Evolutionary conservation across 257 asterid species (phyloP).

Genomic region (Haberlea rhodopensis): DNA sequence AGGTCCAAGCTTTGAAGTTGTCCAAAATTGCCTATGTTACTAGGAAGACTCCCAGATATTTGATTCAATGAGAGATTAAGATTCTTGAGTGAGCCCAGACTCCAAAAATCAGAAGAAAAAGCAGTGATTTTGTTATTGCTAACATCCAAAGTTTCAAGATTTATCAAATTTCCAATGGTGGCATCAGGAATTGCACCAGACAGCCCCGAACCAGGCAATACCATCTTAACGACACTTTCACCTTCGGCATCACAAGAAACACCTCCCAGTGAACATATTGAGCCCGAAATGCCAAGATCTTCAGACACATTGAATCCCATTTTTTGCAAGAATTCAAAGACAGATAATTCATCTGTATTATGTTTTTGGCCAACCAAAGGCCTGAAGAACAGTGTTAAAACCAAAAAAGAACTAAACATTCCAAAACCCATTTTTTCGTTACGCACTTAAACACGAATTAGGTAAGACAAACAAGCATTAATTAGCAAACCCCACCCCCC

Average conservation of each 20-base stretch:
- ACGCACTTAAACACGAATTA: constrained; percentile 21
- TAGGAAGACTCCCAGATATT: constrained; percentile 52
- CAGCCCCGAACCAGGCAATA: constrained; percentile 57
- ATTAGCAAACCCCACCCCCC: constrained; percentile 22
- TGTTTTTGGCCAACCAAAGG: constrained; percentile 56
- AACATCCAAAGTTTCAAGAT: constrained; percentile 71
- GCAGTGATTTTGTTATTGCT: constrained; percentile 68
- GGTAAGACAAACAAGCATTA: neutral
- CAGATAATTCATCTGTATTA: constrained; percentile 67
- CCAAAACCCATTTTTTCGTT: constrained; percentile 52
- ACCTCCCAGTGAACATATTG: constrained; percentile 75
- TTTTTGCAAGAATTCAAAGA: constrained; percentile 59
- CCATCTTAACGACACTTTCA: constrained; percentile 50
- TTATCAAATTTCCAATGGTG: constrained; percentile 75
- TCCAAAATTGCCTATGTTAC: constrained; percentile 81
- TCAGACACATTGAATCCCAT: constrained; percentile 50
- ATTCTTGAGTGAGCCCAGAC: constrained; percentile 63
- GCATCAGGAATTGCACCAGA: constrained; percentile 78
- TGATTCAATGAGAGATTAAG: constrained; percentile 73
- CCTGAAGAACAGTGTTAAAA: constrained; percentile 42
- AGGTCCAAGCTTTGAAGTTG: constrained; percentile 67
- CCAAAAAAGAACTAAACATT: constrained; percentile 42
- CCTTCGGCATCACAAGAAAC: constrained; percentile 62
- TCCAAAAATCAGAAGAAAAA: constrained; percentile 90
- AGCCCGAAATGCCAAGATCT: constrained; percentile 45